These are phyloP conservation scores for Colletotrichum horii DNA, from an alignment of 2,329 filamentous ascomycete genomes.

Conservation along the genomic window DNA sequence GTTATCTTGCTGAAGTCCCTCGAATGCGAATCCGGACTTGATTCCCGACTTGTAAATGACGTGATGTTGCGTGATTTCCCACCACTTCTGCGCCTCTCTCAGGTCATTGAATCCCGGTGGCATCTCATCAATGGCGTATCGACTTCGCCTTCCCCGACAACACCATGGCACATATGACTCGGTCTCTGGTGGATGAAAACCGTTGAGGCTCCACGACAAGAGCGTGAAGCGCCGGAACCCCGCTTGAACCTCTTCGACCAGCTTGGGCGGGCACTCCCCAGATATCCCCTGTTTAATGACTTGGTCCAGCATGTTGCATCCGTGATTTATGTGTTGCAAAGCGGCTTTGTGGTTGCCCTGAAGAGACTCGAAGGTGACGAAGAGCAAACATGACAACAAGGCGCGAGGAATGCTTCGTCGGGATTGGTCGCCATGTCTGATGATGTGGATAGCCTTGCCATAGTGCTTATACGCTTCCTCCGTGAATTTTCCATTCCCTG, in stretches of 20 bases:
- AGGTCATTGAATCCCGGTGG: neutral
- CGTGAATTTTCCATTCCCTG: neutral
- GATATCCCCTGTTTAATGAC: neutral
- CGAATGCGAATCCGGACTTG: constrained; percentile 19
- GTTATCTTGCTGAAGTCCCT: neutral
- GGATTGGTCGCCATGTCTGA: constrained; percentile 34
- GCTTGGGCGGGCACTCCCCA: neutral
- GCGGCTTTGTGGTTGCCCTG: constrained; percentile 42
- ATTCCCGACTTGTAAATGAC: neutral
- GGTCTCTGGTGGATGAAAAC: neutral
- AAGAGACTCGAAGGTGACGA: constrained; percentile 46
- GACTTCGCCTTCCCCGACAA: neutral
- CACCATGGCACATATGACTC: constrained; percentile 7
- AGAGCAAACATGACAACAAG: constrained; percentile 42
- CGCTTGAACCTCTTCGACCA: neutral
- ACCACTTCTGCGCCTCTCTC: neutral
- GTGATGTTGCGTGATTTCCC: constrained; percentile 4
- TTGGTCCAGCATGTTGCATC: constrained; percentile 20
- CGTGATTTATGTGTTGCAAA: constrained; percentile 43
- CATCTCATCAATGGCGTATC: constrained; percentile 12
- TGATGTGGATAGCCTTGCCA: constrained; percentile 42
- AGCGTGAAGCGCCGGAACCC: constrained; percentile 5
- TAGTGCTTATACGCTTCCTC: constrained; percentile 40
- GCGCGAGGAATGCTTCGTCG: constrained; percentile 38
- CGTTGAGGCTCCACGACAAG: constrained; percentile 1